These are phyloP conservation scores for Xylaria sp. DNA, from an alignment of 2,329 filamentous ascomycete species.

Conservation along the genomic window DNA sequence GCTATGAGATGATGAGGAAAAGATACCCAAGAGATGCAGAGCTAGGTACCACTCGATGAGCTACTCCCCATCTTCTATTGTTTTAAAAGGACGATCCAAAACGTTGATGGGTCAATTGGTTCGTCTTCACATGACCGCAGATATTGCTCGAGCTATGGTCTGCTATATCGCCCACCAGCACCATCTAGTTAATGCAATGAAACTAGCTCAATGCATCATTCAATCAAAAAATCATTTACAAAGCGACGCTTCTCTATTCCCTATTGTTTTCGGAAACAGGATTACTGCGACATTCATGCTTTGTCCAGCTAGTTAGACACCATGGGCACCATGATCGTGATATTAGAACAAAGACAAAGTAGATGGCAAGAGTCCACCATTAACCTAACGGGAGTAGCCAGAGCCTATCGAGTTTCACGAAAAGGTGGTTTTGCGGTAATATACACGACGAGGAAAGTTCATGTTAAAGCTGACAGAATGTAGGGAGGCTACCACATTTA, in stretches of 20 bases:
- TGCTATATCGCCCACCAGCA: constrained; percentile 9
- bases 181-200: constrained; percentile 16
- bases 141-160: constrained; percentile 14
- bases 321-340: constrained; percentile 26
- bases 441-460: not conserved
- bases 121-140: constrained; percentile 4
- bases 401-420: not conserved
- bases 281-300: constrained; percentile 33
- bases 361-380: not conserved
- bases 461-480: constrained; percentile 14
- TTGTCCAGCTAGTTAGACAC: constrained; percentile 38
- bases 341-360: constrained; percentile 39
- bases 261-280: constrained; percentile 46
- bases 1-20: constrained; percentile 29
- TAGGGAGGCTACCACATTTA: constrained; percentile 18
- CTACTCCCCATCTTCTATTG: constrained; percentile 5
- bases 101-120: not conserved
- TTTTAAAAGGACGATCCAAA: not conserved
- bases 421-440: not conserved
- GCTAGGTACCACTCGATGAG: constrained; percentile 9
- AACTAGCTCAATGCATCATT: constrained; percentile 39
- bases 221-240: constrained; percentile 37
- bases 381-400: not conserved
- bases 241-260: constrained; percentile 34
- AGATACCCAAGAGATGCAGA: constrained; percentile 23